Evolutionary conservation across 78 protist genomes (phyloP).

Genomic region (Acrasis kona): DNA sequence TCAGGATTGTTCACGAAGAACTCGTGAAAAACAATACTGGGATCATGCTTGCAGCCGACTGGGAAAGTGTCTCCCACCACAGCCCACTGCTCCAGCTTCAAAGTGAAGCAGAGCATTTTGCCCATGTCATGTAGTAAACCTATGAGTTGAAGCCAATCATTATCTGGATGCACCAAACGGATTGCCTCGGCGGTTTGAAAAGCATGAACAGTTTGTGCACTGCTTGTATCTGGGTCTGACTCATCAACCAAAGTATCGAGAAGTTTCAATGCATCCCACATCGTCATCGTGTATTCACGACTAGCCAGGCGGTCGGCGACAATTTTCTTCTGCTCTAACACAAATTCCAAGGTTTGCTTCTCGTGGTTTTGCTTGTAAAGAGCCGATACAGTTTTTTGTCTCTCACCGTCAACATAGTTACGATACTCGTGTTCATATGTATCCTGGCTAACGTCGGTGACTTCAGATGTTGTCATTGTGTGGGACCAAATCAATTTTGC

Average conservation of each 20-base stretch:
- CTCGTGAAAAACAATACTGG: constrained; percentile 45
- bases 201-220: constrained; percentile 60
- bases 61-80: constrained; percentile 85
- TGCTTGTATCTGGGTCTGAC: constrained; percentile 55
- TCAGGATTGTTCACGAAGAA: constrained; percentile 47
- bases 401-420: too few species aligned
- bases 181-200: constrained; percentile 80
- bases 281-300: too few species aligned
- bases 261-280: constrained; percentile 25
- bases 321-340: too few species aligned
- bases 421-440: too few species aligned
- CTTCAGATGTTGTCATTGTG: too few species aligned
- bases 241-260: constrained; percentile 38
- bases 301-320: too few species aligned
- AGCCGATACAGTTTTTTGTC: too few species aligned
- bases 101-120: constrained; percentile 50
- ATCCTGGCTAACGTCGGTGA: too few species aligned
- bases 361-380: too few species aligned
- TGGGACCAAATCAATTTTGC: too few species aligned
- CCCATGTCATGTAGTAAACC: constrained; percentile 84
- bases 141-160: constrained; percentile 70
- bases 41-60: constrained; percentile 51
- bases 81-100: constrained; percentile 76
- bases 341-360: too few species aligned
- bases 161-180: constrained; percentile 37